A percentile compares a stretch with the other conserved stretches of the same genome.
phyloP scores from a whole-genome alignment of 768 basidiomycete genomes.

The Lactarius psammicola region DNA sequence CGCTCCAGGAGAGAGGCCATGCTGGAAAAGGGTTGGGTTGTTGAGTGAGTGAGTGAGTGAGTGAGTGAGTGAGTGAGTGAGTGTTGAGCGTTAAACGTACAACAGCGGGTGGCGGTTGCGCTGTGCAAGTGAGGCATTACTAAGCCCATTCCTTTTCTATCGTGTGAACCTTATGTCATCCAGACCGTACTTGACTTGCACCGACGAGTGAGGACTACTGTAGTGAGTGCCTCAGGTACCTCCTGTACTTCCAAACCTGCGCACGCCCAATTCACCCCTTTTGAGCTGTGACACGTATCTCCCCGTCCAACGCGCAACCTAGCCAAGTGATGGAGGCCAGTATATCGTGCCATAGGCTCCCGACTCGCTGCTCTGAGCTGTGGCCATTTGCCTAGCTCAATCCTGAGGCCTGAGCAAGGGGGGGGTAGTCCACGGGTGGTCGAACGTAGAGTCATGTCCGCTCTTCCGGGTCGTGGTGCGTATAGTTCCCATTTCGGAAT shows the following conservation, averaged over 20 bases:
- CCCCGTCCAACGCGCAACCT: no score
- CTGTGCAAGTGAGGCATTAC: neutral
- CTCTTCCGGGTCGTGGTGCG: conserved; percentile 26
- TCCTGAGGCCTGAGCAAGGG: conserved; percentile 33
- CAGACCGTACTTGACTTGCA: no score
- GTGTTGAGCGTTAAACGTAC: neutral
- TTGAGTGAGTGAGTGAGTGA: no score
- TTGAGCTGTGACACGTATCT: no score
- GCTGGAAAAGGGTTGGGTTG: neutral
- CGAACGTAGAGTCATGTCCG: no score
- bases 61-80: no score
- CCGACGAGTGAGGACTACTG: no score
- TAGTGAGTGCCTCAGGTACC: no score
- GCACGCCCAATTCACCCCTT: no score
- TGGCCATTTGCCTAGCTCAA: conserved; percentile 34
- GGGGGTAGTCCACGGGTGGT: no score
- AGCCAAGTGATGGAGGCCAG: conserved; percentile 44
- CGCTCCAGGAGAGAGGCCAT: conserved; percentile 30
- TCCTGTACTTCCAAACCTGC: no score
- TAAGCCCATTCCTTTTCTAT: neutral
- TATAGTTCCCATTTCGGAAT: conserved; percentile 12
- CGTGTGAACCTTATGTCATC: neutral
- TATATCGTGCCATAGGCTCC: conserved; percentile 61
- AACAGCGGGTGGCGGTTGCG: neutral
- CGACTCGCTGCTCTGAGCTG: conserved; percentile 30